Base-by-base conservation (phyloP, 2,329 filamentous ascomycete species). In the Coniella vitis region DNA sequence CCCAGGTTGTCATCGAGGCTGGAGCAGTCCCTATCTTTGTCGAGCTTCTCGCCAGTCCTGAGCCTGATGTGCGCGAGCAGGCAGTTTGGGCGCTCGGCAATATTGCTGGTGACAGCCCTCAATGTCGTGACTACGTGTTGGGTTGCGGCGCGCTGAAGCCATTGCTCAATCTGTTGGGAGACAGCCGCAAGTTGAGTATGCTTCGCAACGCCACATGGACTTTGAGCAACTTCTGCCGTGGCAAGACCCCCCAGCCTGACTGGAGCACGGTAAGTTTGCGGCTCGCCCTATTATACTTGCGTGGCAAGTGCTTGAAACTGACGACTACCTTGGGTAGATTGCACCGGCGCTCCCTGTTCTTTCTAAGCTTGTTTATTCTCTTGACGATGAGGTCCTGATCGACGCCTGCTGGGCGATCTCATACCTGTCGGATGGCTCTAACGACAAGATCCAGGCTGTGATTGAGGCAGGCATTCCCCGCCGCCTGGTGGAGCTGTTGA, bases 391-490 rank as follows among this genome's bases (percentile, higher is more conserved):
- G 68, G 93, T 98, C 51, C 75, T 98, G 53, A 98, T 98, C 62
- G 93, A 98, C 69, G 93, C 93, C 52, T 98, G 93, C 83, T 98
- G 93, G 93, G 93, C 93, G 54, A 97, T 98, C 63, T 97, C 91
- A 1, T 98, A 98, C 65, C 82, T 98, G 17, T 97, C 93, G 3
- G 93, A 98, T 68, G 93, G 93, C 38, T 88, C 90, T 61, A 98
- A 98, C 68, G 93, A 98, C 65, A 98, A 98, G 77, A 98, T 98
- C 56, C 93, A 98, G 71, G 91, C 93, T 40, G 93, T 98, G 48
- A 97, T 98, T 61, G 93, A 98, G 73, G 93, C 91, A 38, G 91
- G 93, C 58, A 98, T 98, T 55, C 93, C 93, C 54, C 90, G 93
- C 57, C 86, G 93, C 55, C 82, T 98, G 7, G 93, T 98, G 4